Base-by-base conservation (phyloP, 78 protist species). In the Cavenderia fasciculata region DNA sequence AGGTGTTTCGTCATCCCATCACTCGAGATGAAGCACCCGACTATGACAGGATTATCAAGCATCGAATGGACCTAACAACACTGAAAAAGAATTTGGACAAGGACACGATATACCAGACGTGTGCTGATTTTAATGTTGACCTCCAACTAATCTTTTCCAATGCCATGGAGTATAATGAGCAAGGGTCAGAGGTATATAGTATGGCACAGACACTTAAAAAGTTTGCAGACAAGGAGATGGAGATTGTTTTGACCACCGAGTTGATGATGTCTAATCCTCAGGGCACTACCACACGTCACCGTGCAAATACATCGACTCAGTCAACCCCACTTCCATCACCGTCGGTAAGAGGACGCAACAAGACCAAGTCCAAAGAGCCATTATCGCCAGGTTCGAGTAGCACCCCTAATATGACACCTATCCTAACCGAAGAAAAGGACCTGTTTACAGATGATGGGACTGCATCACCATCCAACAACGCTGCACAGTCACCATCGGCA, bases 1-100 rank as follows among this genome's bases (percentile, higher is more conserved):
- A 75, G 27, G 59, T 87, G 16, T 87, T 87, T 74, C 29, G 72
- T 25, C 51, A 74, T 36, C 93, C 93, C 21, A 76, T 87, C 40
- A 63, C 93, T 40, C 49, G 23, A 1, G 93, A 87, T 2, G 93
- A 87, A 33, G 93, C 93, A 29, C 93, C 93, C 3, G 93, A 87
- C 66, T 87, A 87, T 59, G 93, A 87, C 29, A 18, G 40, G 25
- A 38, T 74, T 7, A 87, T 87, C 25, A 87, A 73, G 57, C 74
- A 76, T 56, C n/a, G 93, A 31, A 87, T 87, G 93, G 93, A 87
- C 51, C 21, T 87, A 0, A 31, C 86, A 19, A 87, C 85, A 1
- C 29, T 87, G 23, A 68, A 71, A 47, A 71, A 68, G 43, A 62
- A 74, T 10, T 44, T 87, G 11, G 85, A 68, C 34, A n/a, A n/a